Percentiles rank a stretch among this genome's conserved stretches.
These are phyloP conservation scores for Vaucheria bursata DNA, from an alignment of 352 stramenopile genomes.

Conservation along the genomic window DNA sequence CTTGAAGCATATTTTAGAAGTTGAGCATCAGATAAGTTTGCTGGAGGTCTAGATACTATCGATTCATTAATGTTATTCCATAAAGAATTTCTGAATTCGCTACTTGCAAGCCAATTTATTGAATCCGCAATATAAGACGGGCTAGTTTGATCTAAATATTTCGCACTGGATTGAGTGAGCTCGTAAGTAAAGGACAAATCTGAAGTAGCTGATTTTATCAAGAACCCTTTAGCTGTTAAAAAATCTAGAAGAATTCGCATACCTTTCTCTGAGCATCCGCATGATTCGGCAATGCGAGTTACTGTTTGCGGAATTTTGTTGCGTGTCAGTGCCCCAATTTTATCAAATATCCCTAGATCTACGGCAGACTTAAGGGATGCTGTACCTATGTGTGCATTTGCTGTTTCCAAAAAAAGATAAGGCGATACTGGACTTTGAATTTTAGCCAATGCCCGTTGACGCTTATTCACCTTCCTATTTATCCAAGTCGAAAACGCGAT, in stretches of 20 bases:
- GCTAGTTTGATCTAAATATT: constrained; percentile 8
- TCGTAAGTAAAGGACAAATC: neutral
- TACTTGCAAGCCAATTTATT: neutral
- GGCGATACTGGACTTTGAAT: neutral
- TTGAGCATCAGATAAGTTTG: neutral
- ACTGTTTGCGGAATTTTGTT: neutral
- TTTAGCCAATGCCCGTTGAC: neutral
- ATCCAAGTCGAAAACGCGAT: constrained; percentile 8
- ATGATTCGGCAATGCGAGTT: neutral
- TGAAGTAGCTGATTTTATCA: neutral
- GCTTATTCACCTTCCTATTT: neutral
- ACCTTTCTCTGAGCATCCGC: neutral
- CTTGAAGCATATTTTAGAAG: neutral
- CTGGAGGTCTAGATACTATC: too few relatives aligned
- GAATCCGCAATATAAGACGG: constrained; percentile 4
- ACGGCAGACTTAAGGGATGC: neutral
- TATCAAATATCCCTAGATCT: neutral
- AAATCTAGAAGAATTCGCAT: neutral
- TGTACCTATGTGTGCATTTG: constrained; percentile 1
- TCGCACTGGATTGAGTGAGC: constrained; percentile 6
- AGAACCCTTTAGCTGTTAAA: neutral
- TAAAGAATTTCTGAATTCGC: neutral
- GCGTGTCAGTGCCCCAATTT: neutral
- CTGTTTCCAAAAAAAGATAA: constrained; percentile 10
- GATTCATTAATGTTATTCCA: too few relatives aligned